Evolutionary conservation across 176 grass and related monocot genomes (phyloP), one percentile per base, ranked within the genome.

Genomic region (Avena insularis): DNA sequence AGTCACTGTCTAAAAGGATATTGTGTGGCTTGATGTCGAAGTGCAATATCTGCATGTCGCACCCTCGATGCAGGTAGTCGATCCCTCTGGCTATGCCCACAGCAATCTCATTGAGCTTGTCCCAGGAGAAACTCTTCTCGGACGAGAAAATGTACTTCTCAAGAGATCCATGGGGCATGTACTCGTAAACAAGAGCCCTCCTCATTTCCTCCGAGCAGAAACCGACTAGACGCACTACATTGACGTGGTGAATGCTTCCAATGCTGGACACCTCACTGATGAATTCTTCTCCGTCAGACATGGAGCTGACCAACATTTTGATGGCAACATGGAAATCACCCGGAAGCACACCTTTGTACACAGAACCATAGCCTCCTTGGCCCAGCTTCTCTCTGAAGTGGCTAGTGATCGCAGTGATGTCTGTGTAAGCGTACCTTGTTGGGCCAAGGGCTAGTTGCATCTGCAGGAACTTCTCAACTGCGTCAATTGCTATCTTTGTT

Each of bases 181-280:
- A 75, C 71, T 75, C 45, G 0, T 75, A 75, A 0, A 75, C 45
- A 48, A 75, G 71, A 8, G 71, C 71, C 46, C 71, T 75, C 71
- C 71, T 75, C 71, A 75, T 75, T 29, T 75, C 71, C 71, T 75
- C 71, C 0, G 71, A 75, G 71, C 71, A 75, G 46, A 75, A 75
- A 49, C 71, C 71, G 6, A 75, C 71, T 0, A 75, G 71, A 1
- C 46, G n/a, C 71, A 75, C 71, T 0, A 75, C 71, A 2, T 75
- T 75, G 46, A 75, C 46, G 16, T 75, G 71, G 71, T 75, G 71
- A 9, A 75, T 75, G 21, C 71, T 75, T 49, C 71, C 71, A 25
- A 75, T 75, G 46, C 46, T 75, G 6, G 71, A 75, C 11, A 75
- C 46, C 71, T 75, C 71, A 51, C 71, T 75, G 1, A 75, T 75